Evolutionary conservation across 192 early-diverging fungal genomes (phyloP).

Genomic region (Spinellus fusiger): DNA sequence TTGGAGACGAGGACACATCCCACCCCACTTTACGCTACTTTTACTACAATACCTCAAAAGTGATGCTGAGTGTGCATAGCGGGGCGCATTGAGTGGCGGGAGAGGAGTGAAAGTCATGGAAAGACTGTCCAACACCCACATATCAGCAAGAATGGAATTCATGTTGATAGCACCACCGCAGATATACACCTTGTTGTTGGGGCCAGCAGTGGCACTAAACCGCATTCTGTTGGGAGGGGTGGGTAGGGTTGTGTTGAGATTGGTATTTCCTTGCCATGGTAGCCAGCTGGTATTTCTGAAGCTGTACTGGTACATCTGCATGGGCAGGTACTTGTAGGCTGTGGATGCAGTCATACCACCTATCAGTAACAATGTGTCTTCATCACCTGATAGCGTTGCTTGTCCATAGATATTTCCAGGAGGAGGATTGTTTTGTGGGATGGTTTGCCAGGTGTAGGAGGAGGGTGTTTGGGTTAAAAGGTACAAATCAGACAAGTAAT

Average conservation of each 20-base stretch:
- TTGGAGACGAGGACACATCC: too few relatives aligned
- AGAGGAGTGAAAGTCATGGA: slow-evolving; percentile 6
- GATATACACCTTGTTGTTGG: slow-evolving; percentile 19
- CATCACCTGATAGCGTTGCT: neutral
- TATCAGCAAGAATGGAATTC: slow-evolving; percentile 9
- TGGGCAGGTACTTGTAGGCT: neutral
- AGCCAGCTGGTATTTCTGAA: neutral
- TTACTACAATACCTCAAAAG: slow-evolving; percentile 8
- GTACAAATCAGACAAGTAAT: neutral
- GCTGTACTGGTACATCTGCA: slow-evolving; percentile 2
- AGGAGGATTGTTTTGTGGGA: neutral
- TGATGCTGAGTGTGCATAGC: slow-evolving; percentile 23
- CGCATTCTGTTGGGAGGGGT: slow-evolving; percentile 7
- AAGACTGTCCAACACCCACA: slow-evolving; percentile 9
- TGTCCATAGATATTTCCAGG: slow-evolving; percentile 4
- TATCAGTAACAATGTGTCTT: neutral
- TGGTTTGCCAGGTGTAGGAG: slow-evolving; percentile 1
- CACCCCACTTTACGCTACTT: too few relatives aligned
- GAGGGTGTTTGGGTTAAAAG: neutral
- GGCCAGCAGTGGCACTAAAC: slow-evolving; percentile 16
- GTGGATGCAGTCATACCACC: slow-evolving; percentile 2
- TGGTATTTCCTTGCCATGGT: neutral
- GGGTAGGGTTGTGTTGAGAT: neutral
- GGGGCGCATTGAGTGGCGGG: slow-evolving; percentile 8
- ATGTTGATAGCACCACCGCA: slow-evolving; percentile 21